These are phyloP conservation scores for Mortierella sp. DNA, from an alignment of 371 early-diverging fungal genomes.

Conservation along the genomic window DNA sequence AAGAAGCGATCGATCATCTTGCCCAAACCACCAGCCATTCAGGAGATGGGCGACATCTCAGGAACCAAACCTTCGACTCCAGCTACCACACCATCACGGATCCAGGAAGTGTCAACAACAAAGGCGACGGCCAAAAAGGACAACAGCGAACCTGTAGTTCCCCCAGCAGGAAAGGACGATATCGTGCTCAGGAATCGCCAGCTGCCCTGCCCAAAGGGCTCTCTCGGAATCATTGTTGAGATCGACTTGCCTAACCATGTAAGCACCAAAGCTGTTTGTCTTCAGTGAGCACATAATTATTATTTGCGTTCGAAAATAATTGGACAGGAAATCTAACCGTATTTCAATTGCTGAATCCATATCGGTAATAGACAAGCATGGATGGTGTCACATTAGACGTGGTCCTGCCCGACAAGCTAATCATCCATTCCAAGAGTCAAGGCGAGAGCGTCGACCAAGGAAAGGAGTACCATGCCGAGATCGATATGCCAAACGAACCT, in stretches of 20 bases:
- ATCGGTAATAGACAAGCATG: constrained; percentile 16
- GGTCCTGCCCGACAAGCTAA: constrained; percentile 33
- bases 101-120: neutral
- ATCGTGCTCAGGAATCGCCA: constrained; percentile 22
- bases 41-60: constrained; percentile 22
- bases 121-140: neutral
- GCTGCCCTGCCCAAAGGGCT: constrained; percentile 39
- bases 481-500: constrained; percentile 51
- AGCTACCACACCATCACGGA: neutral
- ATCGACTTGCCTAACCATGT: constrained; percentile 49
- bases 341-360: neutral
- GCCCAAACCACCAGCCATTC: constrained; percentile 68
- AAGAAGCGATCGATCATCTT: constrained; percentile 69
- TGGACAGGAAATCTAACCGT: neutral
- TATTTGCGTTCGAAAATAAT: neutral
- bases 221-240: constrained; percentile 50
- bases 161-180: constrained; percentile 34
- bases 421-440: constrained; percentile 50
- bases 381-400: constrained; percentile 44
- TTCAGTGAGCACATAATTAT: neutral
- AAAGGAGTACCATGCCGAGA: constrained; percentile 46
- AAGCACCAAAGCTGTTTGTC: neutral
- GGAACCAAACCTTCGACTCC: neutral
- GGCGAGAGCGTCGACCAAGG: constrained; percentile 30
- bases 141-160: constrained; percentile 7